These are phyloP conservation scores for Psilocybe tampanensis DNA, from an alignment of 768 basidiomycete species.

Conservation along the genomic window DNA sequence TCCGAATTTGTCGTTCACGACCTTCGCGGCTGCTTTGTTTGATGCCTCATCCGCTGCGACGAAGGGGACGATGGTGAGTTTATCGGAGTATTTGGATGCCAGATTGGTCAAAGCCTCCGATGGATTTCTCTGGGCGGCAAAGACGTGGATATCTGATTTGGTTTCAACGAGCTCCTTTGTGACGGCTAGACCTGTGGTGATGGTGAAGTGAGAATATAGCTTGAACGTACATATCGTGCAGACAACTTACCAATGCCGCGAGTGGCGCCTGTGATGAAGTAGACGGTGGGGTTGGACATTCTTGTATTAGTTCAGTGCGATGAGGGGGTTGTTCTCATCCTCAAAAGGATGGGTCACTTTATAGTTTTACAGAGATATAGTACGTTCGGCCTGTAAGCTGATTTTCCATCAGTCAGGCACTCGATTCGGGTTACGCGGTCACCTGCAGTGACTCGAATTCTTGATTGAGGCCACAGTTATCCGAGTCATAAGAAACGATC, in stretches of 20 bases:
- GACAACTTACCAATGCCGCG: slow-evolving; percentile 6
- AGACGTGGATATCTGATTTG: neutral
- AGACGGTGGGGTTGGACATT: neutral
- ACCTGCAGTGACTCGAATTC: no score
- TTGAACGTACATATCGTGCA: neutral
- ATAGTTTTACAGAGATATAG: no score
- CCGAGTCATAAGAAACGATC: no score
- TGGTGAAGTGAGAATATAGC: neutral
- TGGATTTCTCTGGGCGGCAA: neutral
- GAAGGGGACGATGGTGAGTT: neutral
- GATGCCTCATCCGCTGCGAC: slow-evolving; percentile 7
- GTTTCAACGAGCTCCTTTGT: neutral
- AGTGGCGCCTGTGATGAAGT: slow-evolving; percentile 8
- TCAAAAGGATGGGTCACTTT: no score
- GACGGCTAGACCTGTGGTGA: neutral
- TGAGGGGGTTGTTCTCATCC: no score
- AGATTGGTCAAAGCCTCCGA: neutral
- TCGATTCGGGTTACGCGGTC: no score
- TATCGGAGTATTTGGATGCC: slow-evolving; percentile 2
- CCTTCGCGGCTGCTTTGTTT: slow-evolving; percentile 2
- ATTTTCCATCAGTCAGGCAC: no score
- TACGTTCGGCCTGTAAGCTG: no score
- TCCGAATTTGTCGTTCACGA: slow-evolving; percentile 1
- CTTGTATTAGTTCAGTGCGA: no score
- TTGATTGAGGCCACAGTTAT: no score